Base-by-base conservation (phyloP, 2,329 filamentous ascomycete species). In the Metarhizium robertsii region DNA sequence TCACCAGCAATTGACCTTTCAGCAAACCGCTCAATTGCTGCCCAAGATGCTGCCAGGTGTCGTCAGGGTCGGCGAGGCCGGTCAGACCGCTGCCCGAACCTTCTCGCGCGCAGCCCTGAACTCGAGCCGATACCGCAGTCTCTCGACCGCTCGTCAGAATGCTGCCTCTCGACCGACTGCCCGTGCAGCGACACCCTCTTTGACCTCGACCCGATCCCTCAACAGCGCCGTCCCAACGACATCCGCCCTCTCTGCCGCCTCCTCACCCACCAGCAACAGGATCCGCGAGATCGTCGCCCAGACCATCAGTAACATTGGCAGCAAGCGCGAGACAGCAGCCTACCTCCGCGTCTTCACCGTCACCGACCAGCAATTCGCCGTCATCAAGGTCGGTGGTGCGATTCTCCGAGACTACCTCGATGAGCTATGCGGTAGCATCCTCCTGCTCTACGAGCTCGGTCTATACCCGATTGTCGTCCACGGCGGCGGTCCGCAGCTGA, bases 341-440 rank as follows among this genome's bases (percentile, higher is more conserved):
- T 97, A 97, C 73, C 85, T 97, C 57, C 94, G 92, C 62, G 91
- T 97, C 71, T 99, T 99, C 79, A 94, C 88, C 63, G 92, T 96
- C 59, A 94, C 91, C 48, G 95, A 91, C 40, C 92, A 97, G 76
- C 91, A 95, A 69, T 99, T 97, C 71, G 92, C 92, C 62, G 92
- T 99, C 51, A 95, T 99, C 74, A 99, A 99, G 78, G 92, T 97
- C 55, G 94, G 92, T 59, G 94, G 92, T 59, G 94, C 92, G 60
- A 96, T 97, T 66, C 81, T 99, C 66, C 95, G 90, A 58, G 92
- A 97, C 69, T 88, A 96, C 72, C 80, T 97, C 55, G 88, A 96
- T 70, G 91, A 92, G 66, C 83, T 99, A 55, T 95, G 90, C 68
- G 87, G 88, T 55, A 92, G 89, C 52, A 79, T 97, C 57, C 87